Conservation (phyloP, 2,329 filamentous ascomycete species). For the Fusarium sarcochroum region DNA sequence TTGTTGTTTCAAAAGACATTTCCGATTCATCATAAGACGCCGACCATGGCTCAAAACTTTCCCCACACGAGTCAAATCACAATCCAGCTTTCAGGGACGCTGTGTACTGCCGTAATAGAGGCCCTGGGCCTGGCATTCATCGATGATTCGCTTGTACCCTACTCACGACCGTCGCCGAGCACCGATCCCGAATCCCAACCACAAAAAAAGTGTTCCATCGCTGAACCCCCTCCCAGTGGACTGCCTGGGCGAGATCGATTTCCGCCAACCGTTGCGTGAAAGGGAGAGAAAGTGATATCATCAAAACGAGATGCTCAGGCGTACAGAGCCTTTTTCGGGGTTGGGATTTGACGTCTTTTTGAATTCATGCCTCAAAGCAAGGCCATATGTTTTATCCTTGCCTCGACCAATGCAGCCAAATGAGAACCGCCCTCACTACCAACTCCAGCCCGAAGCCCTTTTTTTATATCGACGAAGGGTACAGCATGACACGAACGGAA, state of each 20-base stretch:
- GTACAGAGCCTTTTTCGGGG: slow-evolving; percentile 46
- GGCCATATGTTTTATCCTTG: slow-evolving; percentile 68
- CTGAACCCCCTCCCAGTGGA: slow-evolving; percentile 46
- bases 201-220: slow-evolving; percentile 43
- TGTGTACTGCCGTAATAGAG: slow-evolving; percentile 49
- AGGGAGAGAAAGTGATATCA: slow-evolving; percentile 39
- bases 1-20: slow-evolving; percentile 48
- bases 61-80: slow-evolving; percentile 50
- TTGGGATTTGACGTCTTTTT: slow-evolving; percentile 63
- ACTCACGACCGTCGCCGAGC: slow-evolving; percentile 42
- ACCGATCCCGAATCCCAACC: slow-evolving; percentile 45
- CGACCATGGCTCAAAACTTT: slow-evolving; percentile 50
- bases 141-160: slow-evolving; percentile 51
- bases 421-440: slow-evolving; percentile 74
- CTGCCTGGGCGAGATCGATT: slow-evolving; percentile 45
- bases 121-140: slow-evolving; percentile 50
- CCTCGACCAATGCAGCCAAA: slow-evolving; percentile 72
- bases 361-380: slow-evolving; percentile 70
- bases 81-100: slow-evolving; percentile 47
- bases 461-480: slow-evolving; percentile 98
- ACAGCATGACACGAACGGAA: slow-evolving; percentile 96
- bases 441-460: slow-evolving; percentile 69
- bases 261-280: slow-evolving; percentile 44
- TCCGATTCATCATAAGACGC: slow-evolving; percentile 51
- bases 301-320: slow-evolving; percentile 45